A percentile compares a stretch with the other conserved stretches of the same genome.
Conservation (phyloP, 768 basidiomycete genomes). For the Pleurotus salmoneostramineus region DNA sequence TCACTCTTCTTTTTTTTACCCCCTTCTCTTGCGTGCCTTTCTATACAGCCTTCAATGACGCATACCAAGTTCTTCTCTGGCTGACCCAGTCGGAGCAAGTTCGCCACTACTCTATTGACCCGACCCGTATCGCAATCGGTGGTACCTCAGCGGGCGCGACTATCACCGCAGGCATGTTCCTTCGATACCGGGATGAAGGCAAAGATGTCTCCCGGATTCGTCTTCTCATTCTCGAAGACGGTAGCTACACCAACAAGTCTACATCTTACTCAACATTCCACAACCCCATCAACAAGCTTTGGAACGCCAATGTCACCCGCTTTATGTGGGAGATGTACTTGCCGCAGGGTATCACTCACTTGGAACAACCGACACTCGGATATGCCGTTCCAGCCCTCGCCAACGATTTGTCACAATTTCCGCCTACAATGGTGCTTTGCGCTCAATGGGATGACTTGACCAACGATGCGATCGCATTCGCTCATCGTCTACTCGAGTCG, state of each 20-base stretch:
- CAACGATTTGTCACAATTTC: constrained; percentile 5
- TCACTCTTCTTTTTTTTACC: neutral
- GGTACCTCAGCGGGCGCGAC: constrained; percentile 8
- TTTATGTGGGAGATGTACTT: constrained; percentile 8
- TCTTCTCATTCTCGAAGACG: constrained; percentile 6
- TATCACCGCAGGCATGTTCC: constrained; percentile 7
- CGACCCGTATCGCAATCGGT: constrained; percentile 1
- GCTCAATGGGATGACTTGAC: constrained; percentile 9
- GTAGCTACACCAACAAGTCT: constrained; percentile 7
- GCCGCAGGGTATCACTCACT: neutral
- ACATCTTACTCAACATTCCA: constrained; percentile 5
- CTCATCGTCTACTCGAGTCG: constrained; percentile 4
- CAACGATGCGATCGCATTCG: constrained; percentile 9
- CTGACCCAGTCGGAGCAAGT: constrained; percentile 1
- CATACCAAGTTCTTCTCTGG: constrained; percentile 7
- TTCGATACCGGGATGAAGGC: constrained; percentile 6
- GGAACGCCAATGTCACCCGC: constrained; percentile 6
- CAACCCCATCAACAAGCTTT: constrained; percentile 9
- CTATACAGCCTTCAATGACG: constrained; percentile 6
- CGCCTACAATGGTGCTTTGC: constrained; percentile 7
- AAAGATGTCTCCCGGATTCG: constrained; percentile 4
- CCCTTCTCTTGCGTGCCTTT: neutral
- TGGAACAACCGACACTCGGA: constrained; percentile 5
- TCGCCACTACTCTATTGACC: constrained; percentile 3
- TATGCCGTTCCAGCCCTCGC: constrained; percentile 8